Conservation (phyloP, 1,284 basidiomycete genomes). For the Trichosporon sp. region DNA sequence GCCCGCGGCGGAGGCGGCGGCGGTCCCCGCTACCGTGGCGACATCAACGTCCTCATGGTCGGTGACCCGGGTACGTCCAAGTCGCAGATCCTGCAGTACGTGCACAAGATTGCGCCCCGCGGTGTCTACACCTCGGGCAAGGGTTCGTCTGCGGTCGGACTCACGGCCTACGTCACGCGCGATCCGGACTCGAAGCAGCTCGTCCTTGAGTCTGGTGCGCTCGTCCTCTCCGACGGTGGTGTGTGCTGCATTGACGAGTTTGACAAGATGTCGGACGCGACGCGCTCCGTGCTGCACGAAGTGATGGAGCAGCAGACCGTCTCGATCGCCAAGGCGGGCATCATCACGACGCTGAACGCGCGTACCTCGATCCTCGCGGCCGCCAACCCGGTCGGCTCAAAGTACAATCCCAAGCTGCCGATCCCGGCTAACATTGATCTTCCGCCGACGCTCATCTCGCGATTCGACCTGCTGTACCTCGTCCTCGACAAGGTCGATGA, state of each 20-base stretch:
- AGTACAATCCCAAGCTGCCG: conserved; percentile 86
- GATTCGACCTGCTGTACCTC: conserved; percentile 97
- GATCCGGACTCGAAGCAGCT: conserved; percentile 98
- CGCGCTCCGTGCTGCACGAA: conserved; percentile 95
- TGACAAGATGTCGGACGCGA: conserved; percentile 98
- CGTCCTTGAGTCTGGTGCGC: conserved; percentile 90
- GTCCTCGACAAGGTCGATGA: conserved; percentile 96
- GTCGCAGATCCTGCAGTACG: conserved; percentile 95
- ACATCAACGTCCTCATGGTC: conserved; percentile 95
- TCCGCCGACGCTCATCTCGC: conserved; percentile 94
- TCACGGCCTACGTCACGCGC: conserved; percentile 96
- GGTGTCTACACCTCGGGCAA: conserved; percentile 97
- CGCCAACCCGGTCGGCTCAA: conserved; percentile 94
- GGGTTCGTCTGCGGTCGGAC: conserved; percentile 95
- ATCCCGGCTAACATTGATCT: conserved; percentile 86
- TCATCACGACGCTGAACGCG: conserved; percentile 97
- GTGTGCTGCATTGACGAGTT: conserved; percentile 99
- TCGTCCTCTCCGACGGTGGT: conserved; percentile 95
- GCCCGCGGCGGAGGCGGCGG: conserved; percentile 89
- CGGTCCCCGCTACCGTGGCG: conserved; percentile 92
- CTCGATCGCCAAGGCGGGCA: conserved; percentile 98
- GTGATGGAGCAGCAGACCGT: conserved; percentile 99
- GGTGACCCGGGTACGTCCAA: conserved; percentile 99
- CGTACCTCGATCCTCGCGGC: conserved; percentile 95
- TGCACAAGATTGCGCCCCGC: conserved; percentile 96